Conservation (phyloP, 768 basidiomycete species). For the Boletus pseudopeckii region DNA sequence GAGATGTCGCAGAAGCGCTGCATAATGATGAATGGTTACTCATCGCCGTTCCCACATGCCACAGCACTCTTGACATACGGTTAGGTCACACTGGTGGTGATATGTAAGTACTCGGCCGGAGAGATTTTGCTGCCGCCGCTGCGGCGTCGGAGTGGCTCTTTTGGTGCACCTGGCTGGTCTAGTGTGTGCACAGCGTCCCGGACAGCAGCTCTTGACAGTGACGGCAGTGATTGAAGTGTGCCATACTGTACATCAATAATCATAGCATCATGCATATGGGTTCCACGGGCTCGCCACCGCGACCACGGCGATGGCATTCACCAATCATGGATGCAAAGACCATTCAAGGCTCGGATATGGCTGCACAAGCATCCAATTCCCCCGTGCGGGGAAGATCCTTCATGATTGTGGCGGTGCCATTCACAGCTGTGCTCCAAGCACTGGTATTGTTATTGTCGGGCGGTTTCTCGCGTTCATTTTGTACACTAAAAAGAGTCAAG, state of each 20-base stretch:
- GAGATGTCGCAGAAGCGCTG: background rate
- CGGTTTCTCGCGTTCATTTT: background rate
- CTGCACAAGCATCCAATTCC: no score
- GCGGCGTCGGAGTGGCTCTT: background rate
- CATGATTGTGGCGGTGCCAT: background rate
- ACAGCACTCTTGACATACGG: background rate
- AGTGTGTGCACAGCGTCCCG: no score
- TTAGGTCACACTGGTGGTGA: background rate
- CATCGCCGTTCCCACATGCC: background rate
- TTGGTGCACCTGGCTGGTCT: background rate
- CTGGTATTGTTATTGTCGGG: background rate
- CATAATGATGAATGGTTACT: background rate
- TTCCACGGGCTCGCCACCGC: no score
- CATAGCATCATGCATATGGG: no score
- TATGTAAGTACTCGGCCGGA: no score
- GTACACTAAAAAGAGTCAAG: background rate
- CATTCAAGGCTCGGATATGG: no score
- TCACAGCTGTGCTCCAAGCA: no score
- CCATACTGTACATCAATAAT: no score
- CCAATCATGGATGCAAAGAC: background rate
- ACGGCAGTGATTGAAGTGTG: no score
- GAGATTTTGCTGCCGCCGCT: no score
- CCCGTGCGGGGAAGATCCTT: background rate
- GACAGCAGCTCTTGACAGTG: no score
- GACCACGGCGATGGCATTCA: background rate